Conservation (phyloP, 176 grass and related monocot species). For the Ensete ventricosum region DNA sequence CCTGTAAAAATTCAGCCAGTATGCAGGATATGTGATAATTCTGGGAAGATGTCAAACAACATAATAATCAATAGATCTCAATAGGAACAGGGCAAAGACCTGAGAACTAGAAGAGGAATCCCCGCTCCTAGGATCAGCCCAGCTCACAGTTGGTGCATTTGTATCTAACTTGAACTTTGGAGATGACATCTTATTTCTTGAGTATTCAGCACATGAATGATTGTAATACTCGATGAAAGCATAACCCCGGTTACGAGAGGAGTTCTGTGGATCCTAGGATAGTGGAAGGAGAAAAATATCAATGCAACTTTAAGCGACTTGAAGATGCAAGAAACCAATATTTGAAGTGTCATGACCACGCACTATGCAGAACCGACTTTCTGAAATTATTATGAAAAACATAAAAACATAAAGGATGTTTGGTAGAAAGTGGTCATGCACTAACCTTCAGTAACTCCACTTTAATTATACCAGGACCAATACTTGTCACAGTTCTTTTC, state of each 20-base stretch:
- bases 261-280: conserved; percentile 36
- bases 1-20: conserved; percentile 25
- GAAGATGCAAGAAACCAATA: background rate
- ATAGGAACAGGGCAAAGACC: conserved; percentile 25
- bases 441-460: conserved; percentile 71
- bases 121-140: conserved; percentile 62
- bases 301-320: background rate
- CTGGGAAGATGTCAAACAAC: conserved; percentile 7
- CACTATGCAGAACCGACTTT: background rate
- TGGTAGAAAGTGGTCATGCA: background rate
- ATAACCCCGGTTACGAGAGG: conserved; percentile 58
- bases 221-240: conserved; percentile 91
- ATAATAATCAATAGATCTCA: conserved; percentile 7
- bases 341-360: background rate
- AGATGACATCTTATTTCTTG: conserved; percentile 66
- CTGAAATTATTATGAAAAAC: background rate
- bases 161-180: conserved; percentile 74
- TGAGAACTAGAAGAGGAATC: conserved; percentile 54
- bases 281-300: background rate
- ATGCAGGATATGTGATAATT: conserved; percentile 6
- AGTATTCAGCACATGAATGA: conserved; percentile 82
- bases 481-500: conserved; percentile 47
- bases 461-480: conserved; percentile 75
- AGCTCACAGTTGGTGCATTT: conserved; percentile 72
- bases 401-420: background rate